A percentile compares a stretch with the other conserved stretches of the same genome.
These are phyloP conservation scores for Mrakia blollopis DNA, from an alignment of 768 basidiomycete species.

Conservation along the genomic window DNA sequence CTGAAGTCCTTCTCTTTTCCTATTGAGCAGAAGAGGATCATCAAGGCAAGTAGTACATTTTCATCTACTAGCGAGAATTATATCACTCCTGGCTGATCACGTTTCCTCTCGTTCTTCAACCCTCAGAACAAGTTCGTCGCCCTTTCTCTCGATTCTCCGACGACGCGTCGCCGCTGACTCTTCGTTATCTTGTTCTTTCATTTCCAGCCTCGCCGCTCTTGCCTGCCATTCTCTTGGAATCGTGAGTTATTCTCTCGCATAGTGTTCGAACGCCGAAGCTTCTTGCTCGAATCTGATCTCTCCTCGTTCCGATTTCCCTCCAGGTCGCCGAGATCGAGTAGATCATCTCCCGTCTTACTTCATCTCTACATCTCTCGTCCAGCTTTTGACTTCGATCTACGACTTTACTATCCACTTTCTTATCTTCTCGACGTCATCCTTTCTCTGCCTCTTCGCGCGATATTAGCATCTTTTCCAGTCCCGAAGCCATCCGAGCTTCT, in stretches of 20 bases:
- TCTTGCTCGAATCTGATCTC: not conserved
- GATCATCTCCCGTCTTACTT: no score
- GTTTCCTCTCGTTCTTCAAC: not conserved
- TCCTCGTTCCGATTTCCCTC: not conserved
- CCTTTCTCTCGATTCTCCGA: not conserved
- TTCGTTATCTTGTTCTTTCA: not conserved
- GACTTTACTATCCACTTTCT: no score
- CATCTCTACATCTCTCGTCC: no score
- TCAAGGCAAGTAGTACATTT: not conserved
- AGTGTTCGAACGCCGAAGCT: no score
- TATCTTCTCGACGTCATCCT: no score
- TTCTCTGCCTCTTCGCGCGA: no score
- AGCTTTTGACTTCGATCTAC: no score
- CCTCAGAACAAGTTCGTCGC: not conserved
- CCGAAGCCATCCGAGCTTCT: no score
- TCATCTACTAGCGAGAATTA: not conserved
- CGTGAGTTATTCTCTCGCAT: not conserved
- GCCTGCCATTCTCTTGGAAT: not conserved
- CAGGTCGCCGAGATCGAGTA: not conserved
- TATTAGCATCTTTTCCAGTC: no score
- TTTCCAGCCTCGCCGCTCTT: not conserved
- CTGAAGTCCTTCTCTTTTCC: not conserved
- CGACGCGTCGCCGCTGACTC: not conserved
- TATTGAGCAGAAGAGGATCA: not conserved
- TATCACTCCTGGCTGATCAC: not conserved